Evolutionary conservation across 1,284 basidiomycete species (phyloP).

Genomic region (Takashimella koratensis): DNA sequence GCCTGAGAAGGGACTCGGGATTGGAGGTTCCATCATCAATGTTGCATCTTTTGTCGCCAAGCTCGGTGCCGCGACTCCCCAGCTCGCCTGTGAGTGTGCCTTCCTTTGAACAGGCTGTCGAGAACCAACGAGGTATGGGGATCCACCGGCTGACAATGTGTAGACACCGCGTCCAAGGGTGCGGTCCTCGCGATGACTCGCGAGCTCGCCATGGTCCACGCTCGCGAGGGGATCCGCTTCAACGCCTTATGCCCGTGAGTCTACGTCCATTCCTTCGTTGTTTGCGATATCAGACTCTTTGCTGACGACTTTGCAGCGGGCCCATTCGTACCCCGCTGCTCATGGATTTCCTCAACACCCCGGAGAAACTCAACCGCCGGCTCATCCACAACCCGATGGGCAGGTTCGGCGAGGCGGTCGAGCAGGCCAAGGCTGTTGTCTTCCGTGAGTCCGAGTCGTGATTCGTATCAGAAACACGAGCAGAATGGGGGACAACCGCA

Average conservation of each 20-base stretch:
- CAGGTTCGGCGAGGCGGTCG: conserved; percentile 91
- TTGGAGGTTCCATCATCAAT: conserved; percentile 93
- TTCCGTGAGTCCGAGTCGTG: conserved; percentile 63
- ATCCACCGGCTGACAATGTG: neutral
- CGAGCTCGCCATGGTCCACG: conserved; percentile 95
- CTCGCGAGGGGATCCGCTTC: conserved; percentile 88
- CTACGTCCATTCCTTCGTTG: neutral
- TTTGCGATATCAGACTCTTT: conserved; percentile 1
- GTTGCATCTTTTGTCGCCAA: conserved; percentile 90
- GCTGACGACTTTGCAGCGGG: conserved; percentile 56
- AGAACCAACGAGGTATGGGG: neutral
- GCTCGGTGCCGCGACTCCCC: conserved; percentile 91
- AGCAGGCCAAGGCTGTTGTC: conserved; percentile 84
- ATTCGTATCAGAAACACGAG: neutral
- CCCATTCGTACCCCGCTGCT: conserved; percentile 88
- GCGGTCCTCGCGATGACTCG: conserved; percentile 97
- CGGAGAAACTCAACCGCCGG: conserved; percentile 87
- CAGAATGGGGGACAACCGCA: too few relatives aligned
- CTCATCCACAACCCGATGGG: conserved; percentile 94
- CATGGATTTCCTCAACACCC: conserved; percentile 97
- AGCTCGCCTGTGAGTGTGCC: conserved; percentile 75
- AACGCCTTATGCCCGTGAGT: conserved; percentile 94
- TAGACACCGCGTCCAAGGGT: conserved; percentile 59
- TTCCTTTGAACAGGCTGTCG: neutral
- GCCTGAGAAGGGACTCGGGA: conserved; percentile 68